These are phyloP conservation scores for Adiantum capillusveneris DNA, from an alignment of 75 land plant species.

Conservation along the genomic window DNA sequence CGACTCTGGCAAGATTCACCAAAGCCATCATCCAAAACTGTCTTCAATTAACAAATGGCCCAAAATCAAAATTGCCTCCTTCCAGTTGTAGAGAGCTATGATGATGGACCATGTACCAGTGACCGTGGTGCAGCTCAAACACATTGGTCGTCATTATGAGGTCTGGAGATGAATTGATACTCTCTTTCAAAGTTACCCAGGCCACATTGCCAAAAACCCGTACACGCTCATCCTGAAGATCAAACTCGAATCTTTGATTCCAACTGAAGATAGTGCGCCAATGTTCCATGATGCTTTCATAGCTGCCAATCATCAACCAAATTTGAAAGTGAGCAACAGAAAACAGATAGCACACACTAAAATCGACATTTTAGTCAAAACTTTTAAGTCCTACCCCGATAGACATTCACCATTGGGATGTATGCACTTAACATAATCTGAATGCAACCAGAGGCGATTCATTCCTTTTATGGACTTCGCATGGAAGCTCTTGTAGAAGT, in stretches of 20 bases:
- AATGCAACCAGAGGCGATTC: constrained; percentile 68
- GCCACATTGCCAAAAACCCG: constrained; percentile 57
- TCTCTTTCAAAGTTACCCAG: constrained; percentile 81
- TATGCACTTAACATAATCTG: constrained; percentile 89
- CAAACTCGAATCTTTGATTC: constrained; percentile 45
- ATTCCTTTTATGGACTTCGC: constrained; percentile 50
- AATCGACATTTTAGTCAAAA: too few relatives aligned
- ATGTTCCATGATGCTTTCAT: constrained; percentile 63
- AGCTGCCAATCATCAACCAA: constrained; percentile 12
- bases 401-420: constrained; percentile 67
- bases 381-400: constrained; percentile 32
- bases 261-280: constrained; percentile 61
- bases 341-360: too few relatives aligned
- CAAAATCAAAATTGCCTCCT: constrained; percentile 10
- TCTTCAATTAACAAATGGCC: constrained; percentile 7
- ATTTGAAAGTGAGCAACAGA: too few relatives aligned
- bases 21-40: too few relatives aligned
- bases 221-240: constrained; percentile 54
- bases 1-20: too few relatives aligned
- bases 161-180: constrained; percentile 47
- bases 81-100: constrained; percentile 36
- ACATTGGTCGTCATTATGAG: constrained; percentile 66
- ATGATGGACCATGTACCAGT: constrained; percentile 61
- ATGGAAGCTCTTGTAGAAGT: constrained; percentile 66
- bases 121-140: constrained; percentile 64